These are phyloP conservation scores for Nicotiana tomentosiformis DNA, from an alignment of 257 asterid species.

Conservation along the genomic window DNA sequence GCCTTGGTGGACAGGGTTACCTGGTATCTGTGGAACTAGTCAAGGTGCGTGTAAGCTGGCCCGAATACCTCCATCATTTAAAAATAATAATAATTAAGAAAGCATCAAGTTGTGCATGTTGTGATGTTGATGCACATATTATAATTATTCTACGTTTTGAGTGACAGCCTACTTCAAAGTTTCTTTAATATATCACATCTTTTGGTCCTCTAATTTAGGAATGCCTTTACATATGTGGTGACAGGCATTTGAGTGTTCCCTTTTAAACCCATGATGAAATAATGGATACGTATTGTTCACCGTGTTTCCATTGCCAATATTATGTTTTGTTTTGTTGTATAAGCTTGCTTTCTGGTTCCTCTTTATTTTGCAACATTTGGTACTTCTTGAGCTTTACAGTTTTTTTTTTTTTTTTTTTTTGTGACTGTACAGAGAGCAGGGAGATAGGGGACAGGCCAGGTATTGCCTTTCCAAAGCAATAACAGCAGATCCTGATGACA, in stretches of 20 bases:
- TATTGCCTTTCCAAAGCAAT: conserved; percentile 75
- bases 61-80: too few species aligned
- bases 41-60: too few species aligned
- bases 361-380: not conserved
- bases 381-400: not conserved
- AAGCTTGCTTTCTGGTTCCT: not conserved
- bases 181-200: not conserved
- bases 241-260: not conserved
- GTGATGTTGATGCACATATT: not conserved
- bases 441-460: conserved; percentile 58
- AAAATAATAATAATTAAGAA: too few species aligned
- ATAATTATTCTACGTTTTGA: not conserved
- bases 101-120: not conserved
- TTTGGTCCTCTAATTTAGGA: not conserved
- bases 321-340: not conserved
- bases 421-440: conserved; percentile 42
- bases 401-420: not conserved
- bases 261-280: not conserved
- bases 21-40: too few species aligned
- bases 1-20: not conserved
- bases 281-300: not conserved
- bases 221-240: not conserved
- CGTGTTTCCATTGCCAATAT: not conserved
- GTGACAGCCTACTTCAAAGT: not conserved
- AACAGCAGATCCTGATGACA: conserved; percentile 72